Conservation (phyloP, 2,329 filamentous ascomycete species). For the Xylaria sp. region DNA sequence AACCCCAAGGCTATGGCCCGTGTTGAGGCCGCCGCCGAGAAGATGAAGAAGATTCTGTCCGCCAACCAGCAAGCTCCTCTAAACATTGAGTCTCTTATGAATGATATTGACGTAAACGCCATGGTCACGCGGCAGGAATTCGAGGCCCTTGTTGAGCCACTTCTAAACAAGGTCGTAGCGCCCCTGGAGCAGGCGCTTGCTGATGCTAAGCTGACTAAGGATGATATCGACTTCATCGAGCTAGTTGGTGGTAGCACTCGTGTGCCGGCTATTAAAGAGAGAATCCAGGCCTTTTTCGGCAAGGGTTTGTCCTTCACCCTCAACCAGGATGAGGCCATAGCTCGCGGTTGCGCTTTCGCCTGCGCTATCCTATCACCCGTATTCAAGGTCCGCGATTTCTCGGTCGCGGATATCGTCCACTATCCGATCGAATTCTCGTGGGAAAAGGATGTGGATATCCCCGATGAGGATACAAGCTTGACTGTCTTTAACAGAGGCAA, state of each 20-base stretch:
- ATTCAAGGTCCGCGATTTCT: constrained; percentile 98
- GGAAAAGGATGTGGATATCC: constrained; percentile 98
- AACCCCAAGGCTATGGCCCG: constrained; percentile 92
- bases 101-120: constrained; percentile 89
- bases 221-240: constrained; percentile 94
- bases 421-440: constrained; percentile 99
- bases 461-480: constrained; percentile 96
- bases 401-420: constrained; percentile 95
- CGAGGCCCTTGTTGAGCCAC: constrained; percentile 87
- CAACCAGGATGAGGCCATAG: constrained; percentile 97
- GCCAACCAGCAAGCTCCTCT: constrained; percentile 92
- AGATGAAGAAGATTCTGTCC: constrained; percentile 97
- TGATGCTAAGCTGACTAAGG: constrained; percentile 89
- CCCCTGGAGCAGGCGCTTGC: constrained; percentile 92
- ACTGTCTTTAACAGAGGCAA: constrained; percentile 98
- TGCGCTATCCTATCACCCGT: constrained; percentile 97
- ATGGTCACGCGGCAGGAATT: constrained; percentile 96
- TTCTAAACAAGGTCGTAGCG: constrained; percentile 76
- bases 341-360: constrained; percentile 95
- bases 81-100: constrained; percentile 99
- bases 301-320: constrained; percentile 95
- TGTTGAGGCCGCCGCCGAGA: constrained; percentile 89
- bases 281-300: constrained; percentile 89
- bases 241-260: constrained; percentile 95
- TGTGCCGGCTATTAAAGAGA: constrained; percentile 91